Conservation (phyloP, 192 early-diverging fungal genomes). For the Backusella sp. region DNA sequence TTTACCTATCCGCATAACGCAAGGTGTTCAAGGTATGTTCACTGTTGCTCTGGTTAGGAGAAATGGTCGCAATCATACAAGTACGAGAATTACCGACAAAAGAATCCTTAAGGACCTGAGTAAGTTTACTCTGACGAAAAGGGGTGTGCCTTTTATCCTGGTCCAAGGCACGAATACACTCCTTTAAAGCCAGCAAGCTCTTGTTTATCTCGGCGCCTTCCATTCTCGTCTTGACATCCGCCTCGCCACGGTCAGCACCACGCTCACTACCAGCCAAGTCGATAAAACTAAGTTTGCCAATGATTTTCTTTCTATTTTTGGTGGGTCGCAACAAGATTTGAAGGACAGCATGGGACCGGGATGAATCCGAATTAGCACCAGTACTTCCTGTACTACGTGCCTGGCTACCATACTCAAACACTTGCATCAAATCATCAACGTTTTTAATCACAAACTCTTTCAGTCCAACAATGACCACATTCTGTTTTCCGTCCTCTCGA, state of each 20-base stretch:
- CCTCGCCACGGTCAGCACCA: constrained; percentile 94
- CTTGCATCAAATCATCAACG: constrained; percentile 85
- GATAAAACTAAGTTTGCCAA: constrained; percentile 93
- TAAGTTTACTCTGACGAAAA: constrained; percentile 96
- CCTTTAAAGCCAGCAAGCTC: constrained; percentile 94
- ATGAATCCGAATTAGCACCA: constrained; percentile 95
- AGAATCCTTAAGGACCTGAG: constrained; percentile 96
- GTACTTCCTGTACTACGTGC: constrained; percentile 94
- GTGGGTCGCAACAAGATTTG: constrained; percentile 84
- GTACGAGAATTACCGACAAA: constrained; percentile 97
- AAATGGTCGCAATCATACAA: constrained; percentile 98
- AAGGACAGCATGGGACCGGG: constrained; percentile 96
- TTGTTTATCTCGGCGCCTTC: constrained; percentile 99
- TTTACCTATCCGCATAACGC: constrained; percentile 87
- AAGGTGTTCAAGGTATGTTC: constrained; percentile 97
- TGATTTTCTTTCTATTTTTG: constrained; percentile 57
- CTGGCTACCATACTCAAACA: constrained; percentile 91
- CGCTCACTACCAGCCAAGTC: constrained; percentile 98
- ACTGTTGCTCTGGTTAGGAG: constrained; percentile 91
- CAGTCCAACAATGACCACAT: constrained; percentile 88
- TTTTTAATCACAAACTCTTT: constrained; percentile 85
- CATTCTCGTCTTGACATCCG: constrained; percentile 94
- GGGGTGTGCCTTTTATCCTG: constrained; percentile 95
- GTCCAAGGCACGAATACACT: constrained; percentile 96
- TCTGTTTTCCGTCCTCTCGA: constrained; percentile 94